Conservation (phyloP, 148 eudicot species). For the Oxyria digyna region DNA sequence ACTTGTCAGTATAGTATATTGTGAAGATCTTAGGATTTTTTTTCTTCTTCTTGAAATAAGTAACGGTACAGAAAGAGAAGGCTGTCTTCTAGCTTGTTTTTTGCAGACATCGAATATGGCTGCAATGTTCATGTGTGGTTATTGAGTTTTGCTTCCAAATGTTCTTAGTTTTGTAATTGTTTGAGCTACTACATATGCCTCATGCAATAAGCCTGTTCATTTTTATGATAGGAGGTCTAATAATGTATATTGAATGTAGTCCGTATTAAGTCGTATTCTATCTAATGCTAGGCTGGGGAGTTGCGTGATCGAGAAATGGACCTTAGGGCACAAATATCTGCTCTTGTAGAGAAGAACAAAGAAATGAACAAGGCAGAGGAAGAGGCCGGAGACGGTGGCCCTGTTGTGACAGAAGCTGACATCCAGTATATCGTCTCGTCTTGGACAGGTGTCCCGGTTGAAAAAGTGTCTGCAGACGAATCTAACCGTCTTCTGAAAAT, state of each 20-base stretch:
- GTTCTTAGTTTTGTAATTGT: not conserved
- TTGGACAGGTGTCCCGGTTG: conserved; percentile 18
- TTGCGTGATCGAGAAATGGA: conserved; percentile 38
- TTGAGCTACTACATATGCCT: not conserved
- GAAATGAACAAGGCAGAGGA: conserved; percentile 46
- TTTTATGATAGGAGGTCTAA: not conserved
- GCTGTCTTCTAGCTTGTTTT: not conserved
- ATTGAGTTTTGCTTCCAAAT: not conserved
- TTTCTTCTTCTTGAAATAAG: not conserved
- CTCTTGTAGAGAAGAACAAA: conserved; percentile 27
- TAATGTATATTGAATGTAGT: not conserved
- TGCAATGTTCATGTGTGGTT: not conserved
- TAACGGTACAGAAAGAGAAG: not conserved
- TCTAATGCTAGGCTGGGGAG: conserved; percentile 25
- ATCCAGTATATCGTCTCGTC: conserved; percentile 13
- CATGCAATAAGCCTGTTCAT: not conserved
- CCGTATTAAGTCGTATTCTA: not conserved
- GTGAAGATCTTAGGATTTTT: not conserved
- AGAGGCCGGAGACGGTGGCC: conserved; percentile 19
- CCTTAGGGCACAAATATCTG: conserved; percentile 25
- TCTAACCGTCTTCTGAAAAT: conserved; percentile 14
- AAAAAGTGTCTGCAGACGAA: conserved; percentile 12
- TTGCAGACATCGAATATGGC: not conserved
- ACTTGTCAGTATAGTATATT: not conserved
- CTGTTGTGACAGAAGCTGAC: conserved; percentile 11